Evolutionary conservation across 2,329 filamentous ascomycete genomes (phyloP).

Genomic region (Fusarium ambrosium): DNA sequence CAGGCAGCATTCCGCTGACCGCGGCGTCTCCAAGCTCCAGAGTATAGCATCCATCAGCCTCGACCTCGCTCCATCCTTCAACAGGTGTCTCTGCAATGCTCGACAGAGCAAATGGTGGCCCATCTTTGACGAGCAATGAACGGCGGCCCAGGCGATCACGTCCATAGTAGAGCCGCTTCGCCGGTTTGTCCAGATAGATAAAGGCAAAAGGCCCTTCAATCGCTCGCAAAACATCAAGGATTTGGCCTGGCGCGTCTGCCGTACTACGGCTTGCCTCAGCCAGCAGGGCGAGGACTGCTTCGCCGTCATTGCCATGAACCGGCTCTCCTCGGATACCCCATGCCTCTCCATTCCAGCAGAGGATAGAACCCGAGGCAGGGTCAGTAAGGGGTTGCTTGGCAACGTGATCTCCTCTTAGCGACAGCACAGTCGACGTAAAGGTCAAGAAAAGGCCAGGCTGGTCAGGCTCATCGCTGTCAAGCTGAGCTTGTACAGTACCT

Average conservation of each 20-base stretch:
- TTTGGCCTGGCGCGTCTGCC: slow-evolving; percentile 39
- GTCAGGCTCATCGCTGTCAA: slow-evolving; percentile 42
- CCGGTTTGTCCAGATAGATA: slow-evolving; percentile 78
- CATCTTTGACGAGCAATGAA: slow-evolving; percentile 77
- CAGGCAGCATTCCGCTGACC: slow-evolving; percentile 24
- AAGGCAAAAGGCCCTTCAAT: slow-evolving; percentile 92
- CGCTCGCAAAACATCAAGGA: slow-evolving; percentile 68
- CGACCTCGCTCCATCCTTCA: slow-evolving; percentile 80
- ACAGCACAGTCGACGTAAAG: slow-evolving; percentile 89
- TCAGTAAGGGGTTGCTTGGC: slow-evolving; percentile 80
- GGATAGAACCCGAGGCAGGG: slow-evolving; percentile 67
- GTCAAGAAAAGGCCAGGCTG: slow-evolving; percentile 61
- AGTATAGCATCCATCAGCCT: slow-evolving; percentile 84
- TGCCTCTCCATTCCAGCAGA: slow-evolving; percentile 99
- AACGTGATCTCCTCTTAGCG: slow-evolving; percentile 82
- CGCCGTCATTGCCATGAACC: slow-evolving; percentile 84
- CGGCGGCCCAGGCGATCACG: slow-evolving; percentile 89
- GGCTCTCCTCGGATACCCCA: slow-evolving; percentile 77
- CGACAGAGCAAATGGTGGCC: slow-evolving; percentile 71
- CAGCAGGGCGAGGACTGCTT: slow-evolving; percentile 74
- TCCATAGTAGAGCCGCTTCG: slow-evolving; percentile 80
- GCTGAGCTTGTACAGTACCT: slow-evolving; percentile 56
- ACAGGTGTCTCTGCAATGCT: slow-evolving; percentile 74
- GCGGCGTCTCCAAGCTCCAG: slow-evolving; percentile 63
- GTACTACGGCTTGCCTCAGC: slow-evolving; percentile 55